These are phyloP conservation scores for Penstemon eatonii DNA, from an alignment of 257 asterid genomes.

Conservation along the genomic window DNA sequence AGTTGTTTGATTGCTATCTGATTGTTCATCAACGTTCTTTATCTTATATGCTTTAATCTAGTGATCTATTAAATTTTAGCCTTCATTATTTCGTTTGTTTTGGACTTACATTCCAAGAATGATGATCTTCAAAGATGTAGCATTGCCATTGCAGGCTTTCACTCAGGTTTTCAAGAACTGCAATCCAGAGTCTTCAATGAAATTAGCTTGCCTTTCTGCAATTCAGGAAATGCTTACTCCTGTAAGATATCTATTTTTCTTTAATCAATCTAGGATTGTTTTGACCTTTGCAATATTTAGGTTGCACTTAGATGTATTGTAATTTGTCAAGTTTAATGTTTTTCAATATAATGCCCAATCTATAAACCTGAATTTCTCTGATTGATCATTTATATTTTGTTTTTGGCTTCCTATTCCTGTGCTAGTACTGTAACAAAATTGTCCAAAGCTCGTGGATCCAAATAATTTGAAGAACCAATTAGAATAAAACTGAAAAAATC, in stretches of 20 bases:
- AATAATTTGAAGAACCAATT: not conserved
- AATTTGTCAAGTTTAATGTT: not conserved
- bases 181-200: slow-evolving; percentile 58
- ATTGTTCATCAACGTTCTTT: not conserved
- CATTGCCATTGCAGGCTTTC: slow-evolving; percentile 61
- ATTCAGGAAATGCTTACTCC: slow-evolving; percentile 67
- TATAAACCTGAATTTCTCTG: not conserved
- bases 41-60: not conserved
- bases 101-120: not conserved
- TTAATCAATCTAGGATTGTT: slow-evolving; percentile 8
- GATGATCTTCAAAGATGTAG: not conserved
- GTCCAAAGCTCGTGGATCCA: slow-evolving; percentile 2
- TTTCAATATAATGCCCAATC: not conserved
- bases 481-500: not conserved
- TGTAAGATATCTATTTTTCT: slow-evolving; percentile 51
- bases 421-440: slow-evolving; percentile 9
- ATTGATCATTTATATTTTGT: not conserved
- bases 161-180: slow-evolving; percentile 61
- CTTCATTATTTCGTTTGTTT: not conserved
- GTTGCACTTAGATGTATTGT: slow-evolving; percentile 16
- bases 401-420: not conserved
- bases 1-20: slow-evolving; percentile 13
- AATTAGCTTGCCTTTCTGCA: slow-evolving; percentile 82
- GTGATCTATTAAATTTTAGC: slow-evolving; percentile 21
- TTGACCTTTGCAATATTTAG: slow-evolving; percentile 23